A percentile compares a stretch with the other conserved stretches of the same genome.
phyloP scores from a whole-genome alignment of 177 flowering plant species.

The Vitis hybrid region DNA sequence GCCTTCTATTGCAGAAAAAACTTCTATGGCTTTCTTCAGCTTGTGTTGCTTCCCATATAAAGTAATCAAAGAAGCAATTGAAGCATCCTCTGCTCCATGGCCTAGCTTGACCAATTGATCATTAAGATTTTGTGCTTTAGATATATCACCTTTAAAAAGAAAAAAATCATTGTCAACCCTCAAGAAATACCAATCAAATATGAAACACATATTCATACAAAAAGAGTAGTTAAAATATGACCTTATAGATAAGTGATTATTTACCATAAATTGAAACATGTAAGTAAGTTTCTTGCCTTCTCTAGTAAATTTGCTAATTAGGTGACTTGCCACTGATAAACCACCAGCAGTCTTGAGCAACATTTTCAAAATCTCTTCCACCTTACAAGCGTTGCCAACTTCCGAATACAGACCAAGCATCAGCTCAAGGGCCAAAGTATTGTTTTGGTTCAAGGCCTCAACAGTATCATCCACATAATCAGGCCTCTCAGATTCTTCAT shows the following conservation, averaged over 20 bases:
- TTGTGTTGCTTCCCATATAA: slow-evolving; percentile 52
- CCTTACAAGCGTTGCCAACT: slow-evolving; percentile 32
- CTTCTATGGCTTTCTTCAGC: slow-evolving; percentile 48
- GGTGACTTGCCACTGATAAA: slow-evolving; percentile 46
- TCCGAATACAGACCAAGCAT: slow-evolving; percentile 54
- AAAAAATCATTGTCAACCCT: slow-evolving; percentile 11
- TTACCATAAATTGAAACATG: neutral
- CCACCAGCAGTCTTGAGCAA: slow-evolving; percentile 55
- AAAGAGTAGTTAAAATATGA: neutral
- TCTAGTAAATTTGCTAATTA: slow-evolving; percentile 47
- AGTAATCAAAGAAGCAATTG: slow-evolving; percentile 59
- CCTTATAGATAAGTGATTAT: neutral
- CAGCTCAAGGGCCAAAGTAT: slow-evolving; percentile 48
- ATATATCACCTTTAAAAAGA: slow-evolving; percentile 46
- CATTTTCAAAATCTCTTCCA: slow-evolving; percentile 34
- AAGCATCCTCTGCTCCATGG: slow-evolving; percentile 41
- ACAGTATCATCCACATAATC: slow-evolving; percentile 23
- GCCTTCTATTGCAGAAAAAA: slow-evolving; percentile 37
- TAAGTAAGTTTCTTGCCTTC: slow-evolving; percentile 45
- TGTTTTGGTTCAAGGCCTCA: slow-evolving; percentile 34
- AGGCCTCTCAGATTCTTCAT: slow-evolving; percentile 29
- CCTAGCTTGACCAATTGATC: slow-evolving; percentile 47
- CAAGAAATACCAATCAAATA: neutral
- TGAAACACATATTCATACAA: too few species aligned
- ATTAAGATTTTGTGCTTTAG: slow-evolving; percentile 50